Base-by-base conservation (phyloP, 805 yeast genomes). In the Kuraishia capsulata region DNA sequence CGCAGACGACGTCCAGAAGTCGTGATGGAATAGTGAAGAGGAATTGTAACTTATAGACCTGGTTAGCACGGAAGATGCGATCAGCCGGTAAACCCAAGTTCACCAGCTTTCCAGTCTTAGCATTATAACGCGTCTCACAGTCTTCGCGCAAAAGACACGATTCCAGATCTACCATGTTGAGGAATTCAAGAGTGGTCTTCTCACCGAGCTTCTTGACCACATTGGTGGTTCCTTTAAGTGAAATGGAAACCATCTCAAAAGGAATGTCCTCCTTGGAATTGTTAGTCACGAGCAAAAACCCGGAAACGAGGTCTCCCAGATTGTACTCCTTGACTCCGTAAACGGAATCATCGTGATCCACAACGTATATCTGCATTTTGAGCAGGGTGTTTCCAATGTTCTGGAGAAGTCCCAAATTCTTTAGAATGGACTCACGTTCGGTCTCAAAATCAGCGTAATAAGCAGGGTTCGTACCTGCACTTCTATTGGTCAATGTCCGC, bases 101-200 rank as follows among this genome's bases (percentile, higher is more conserved):
- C 17, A 28, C 31, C 8, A 28, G 9, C 14, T 13, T 6, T 13
- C 25, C 20, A 2, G 21, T 17, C 21, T 29, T 36, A 3, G 39
- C 42, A 26, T 34, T 39, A 3, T 17, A 11, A 21, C 33, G 38
- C 8, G 28, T 5, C 17, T 19, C 32, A 6, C n/a, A 18, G 2
- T 18, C 18, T 3, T 30, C 37, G 10, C 16, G 17, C n/a, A 29
- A 20, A 16, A 42, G 36, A 20, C 39, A 39, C n/a, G 40, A 36
- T 23, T 42, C 45, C 30, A 42, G 37, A 24, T 42, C 45, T 14
- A 42, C 38, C 45, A 42, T 42, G 18, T 37, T 36, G 37, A 42
- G 33, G 28, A 42, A 42, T n/a, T 25, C 33, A n/a, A 37, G 42
- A 20, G 30, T 37, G 16, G 32, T 36, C 21, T 37, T 39, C 10